Base-by-base conservation (phyloP, 2,329 filamentous ascomycete genomes). In the Drechslera avenae region DNA sequence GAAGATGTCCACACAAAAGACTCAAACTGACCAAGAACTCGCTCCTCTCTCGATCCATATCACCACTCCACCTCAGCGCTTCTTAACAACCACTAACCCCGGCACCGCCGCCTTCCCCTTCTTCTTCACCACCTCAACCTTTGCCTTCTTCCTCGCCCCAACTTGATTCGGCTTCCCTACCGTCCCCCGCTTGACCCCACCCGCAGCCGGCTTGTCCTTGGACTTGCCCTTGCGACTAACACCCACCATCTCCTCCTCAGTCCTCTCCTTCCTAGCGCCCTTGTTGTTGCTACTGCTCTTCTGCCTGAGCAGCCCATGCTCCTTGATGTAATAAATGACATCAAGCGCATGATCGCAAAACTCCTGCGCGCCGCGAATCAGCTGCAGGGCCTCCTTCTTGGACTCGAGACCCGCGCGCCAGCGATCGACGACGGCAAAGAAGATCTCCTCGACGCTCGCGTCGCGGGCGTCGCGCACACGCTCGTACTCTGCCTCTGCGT, bases 271-370 rank as follows among this genome's bases (percentile, higher is more conserved):
- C 46, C 59, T 59, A 1, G 50, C 41, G 1, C 63, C 66, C 57
- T 65, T 67, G 6, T 61, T 59, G n/a, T n/a, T n/a, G n/a, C n/a
- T n/a, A n/a, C 1, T 33, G 21, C 56, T 46, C 34, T 53, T 37
- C 0, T 45, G 39, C n/a, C 39, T 37, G 12, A 60, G 1, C 1
- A 69, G 13, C 3, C 67, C 67, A 37, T 70, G 34, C 40, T 70
- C 57, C 39, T 69, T 67, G 37, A 73, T 56, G 16, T 62, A 66
- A 40, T 62, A 65, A 5, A 71, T 61, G 1, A 69, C 26, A 32
- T 72, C 69, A 3, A 71, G 54, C 14, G 63, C 66, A 0, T 69
- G 48, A 16, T 73, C 69, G 33, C 62, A 66, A 39, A 73, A 72
- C 52, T 73, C 69, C 46, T 72, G 68, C 2, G 56, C 47, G 0